Conservation (phyloP, 345 rosid species). For the Abelmoschus esculentus region DNA sequence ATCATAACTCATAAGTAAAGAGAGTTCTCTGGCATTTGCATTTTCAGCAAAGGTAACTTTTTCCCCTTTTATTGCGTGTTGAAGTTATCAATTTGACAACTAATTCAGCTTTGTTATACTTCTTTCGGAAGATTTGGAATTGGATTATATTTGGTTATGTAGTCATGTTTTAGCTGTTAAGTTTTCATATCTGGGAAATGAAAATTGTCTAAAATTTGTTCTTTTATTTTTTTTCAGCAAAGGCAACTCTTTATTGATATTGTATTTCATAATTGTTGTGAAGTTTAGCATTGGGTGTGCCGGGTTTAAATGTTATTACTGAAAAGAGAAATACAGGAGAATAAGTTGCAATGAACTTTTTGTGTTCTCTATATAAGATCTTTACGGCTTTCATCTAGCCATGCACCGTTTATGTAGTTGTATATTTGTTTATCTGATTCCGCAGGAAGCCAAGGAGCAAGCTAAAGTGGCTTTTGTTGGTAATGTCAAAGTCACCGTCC, state of each 20-base stretch:
- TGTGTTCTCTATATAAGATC: background rate
- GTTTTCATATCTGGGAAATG: constrained; percentile 15
- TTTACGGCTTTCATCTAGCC: background rate
- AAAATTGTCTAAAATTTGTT: background rate
- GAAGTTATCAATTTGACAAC: background rate
- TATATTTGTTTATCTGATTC: constrained; percentile 16
- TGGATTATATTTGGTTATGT: constrained; percentile 2
- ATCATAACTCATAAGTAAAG: constrained; percentile 20
- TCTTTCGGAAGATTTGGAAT: too few relatives aligned
- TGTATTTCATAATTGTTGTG: background rate
- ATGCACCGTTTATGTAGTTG: background rate
- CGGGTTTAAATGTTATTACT: background rate
- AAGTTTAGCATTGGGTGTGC: background rate
- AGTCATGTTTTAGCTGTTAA: constrained; percentile 2
- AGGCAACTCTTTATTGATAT: background rate
- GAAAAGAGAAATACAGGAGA: background rate
- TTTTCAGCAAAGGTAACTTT: constrained; percentile 26
- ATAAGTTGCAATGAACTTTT: background rate
- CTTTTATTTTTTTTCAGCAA: background rate
- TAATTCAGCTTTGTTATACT: background rate
- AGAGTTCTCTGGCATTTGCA: constrained; percentile 31
- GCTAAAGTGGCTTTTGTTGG: constrained; percentile 23
- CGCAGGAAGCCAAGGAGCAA: constrained; percentile 24
- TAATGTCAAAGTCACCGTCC: constrained; percentile 58
- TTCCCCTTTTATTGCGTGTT: background rate